Base-by-base conservation (phyloP, 1,139 yeast genomes). In the Saccharomyces hybrid region DNA sequence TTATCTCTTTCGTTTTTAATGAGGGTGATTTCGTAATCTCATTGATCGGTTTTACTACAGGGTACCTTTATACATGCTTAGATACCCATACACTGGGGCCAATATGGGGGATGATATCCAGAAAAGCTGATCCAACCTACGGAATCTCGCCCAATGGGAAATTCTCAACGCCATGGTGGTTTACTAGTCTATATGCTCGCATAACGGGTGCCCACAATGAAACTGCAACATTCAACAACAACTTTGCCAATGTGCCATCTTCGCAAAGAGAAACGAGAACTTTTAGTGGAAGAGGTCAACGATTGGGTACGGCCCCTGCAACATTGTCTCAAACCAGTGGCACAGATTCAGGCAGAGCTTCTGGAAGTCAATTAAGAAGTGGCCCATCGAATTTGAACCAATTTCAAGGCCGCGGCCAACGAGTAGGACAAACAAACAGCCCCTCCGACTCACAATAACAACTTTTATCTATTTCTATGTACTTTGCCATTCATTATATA, bases 31-130 rank as follows among this genome's bases (percentile, higher is more conserved):
- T 63, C 32, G 52, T 51, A 16, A 38, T 63, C 42, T 56, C 58
- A 9, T 52, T 63, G 41, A 59, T 67, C 41, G 72, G 72, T 20
- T 58, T 62, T 26, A 28, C 50, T 13, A 61, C 66, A 13, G 69
- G 63, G 2, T 70, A 70, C 55, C 38, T 68, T 5, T 68, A 63
- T 55, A 58, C 60, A 26, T 70, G 72, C 53, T 53, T 69, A 44
- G 72, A 69, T 50, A 70, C 72, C 11, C 54, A 65, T 50, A 58
- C 70, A 7, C 61, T 60, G 49, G 73, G 73, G 1, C 71, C 72
- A 14, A 31, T 68, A n/a, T 67, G 62, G 59, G 71, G 72, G 31
- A 56, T 57, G 26, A 38, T 38, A 38, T 27, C 66, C n/a, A 53
- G 55, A 6, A 50, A 57, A 6, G 58, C 60, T 48, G 53, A 44